These are phyloP conservation scores for Phytophthora meadii DNA, from an alignment of 352 stramenopile species.

Conservation along the genomic window DNA sequence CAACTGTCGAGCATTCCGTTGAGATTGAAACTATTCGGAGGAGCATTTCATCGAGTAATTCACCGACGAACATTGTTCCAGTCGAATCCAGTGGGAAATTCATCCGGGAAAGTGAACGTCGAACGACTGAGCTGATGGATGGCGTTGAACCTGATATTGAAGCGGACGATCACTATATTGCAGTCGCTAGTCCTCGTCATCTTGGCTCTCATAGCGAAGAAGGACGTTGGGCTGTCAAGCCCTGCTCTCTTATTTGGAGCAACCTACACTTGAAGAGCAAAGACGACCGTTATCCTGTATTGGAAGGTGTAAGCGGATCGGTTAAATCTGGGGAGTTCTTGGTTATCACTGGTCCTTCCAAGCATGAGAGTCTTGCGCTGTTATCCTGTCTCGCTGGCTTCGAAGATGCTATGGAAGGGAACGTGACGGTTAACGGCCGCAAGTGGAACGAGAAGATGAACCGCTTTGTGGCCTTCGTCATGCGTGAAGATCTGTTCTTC, in stretches of 20 bases:
- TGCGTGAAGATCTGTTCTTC: conserved; percentile 90
- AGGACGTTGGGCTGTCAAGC: conserved; percentile 24
- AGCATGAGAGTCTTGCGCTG: conserved; percentile 89
- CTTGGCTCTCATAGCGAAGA: conserved; percentile 2
- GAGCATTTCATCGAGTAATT: conserved; percentile 14
- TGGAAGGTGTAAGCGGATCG: conserved; percentile 54
- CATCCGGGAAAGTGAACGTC: conserved; percentile 39
- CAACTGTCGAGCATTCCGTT: not conserved
- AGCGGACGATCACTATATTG: conserved; percentile 37
- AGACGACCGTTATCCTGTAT: conserved; percentile 30
- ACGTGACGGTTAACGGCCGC: conserved; percentile 70
- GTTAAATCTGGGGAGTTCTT: conserved; percentile 57
- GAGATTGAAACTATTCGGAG: conserved; percentile 17
- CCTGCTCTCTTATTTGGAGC: conserved; percentile 36
- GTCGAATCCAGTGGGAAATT: conserved; percentile 8
- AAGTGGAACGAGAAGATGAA: conserved; percentile 48
- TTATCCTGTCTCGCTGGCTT: conserved; percentile 91
- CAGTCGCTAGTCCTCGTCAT: conserved; percentile 30
- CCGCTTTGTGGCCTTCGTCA: conserved; percentile 65
- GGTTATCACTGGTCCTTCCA: conserved; percentile 65
- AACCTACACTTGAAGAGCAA: conserved; percentile 31
- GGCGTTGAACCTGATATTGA: conserved; percentile 32
- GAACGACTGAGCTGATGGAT: conserved; percentile 42
- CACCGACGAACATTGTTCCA: conserved; percentile 2
- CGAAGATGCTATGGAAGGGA: conserved; percentile 82